These are phyloP conservation scores for Tetrapisispora fleetii DNA, from an alignment of 805 yeast species.

Conservation along the genomic window DNA sequence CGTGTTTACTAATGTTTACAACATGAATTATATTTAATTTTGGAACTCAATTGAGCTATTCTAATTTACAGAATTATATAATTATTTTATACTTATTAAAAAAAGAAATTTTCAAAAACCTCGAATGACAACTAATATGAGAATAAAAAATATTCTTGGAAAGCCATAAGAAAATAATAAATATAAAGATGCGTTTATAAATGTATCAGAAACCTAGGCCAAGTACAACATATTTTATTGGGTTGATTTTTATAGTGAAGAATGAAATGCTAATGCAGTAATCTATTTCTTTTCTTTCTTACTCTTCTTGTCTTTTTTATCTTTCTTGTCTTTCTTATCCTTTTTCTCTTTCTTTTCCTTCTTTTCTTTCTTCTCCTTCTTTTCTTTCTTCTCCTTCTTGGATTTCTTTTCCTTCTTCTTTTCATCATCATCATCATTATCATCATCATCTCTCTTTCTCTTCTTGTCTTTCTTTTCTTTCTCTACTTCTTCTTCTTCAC, in stretches of 20 bases:
- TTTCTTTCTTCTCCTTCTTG: background rate
- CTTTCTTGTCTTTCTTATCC: too few species aligned
- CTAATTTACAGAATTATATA: slow-evolving; percentile 17
- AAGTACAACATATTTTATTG: background rate
- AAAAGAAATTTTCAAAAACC: background rate
- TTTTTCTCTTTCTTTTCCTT: background rate
- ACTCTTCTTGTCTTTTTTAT: slow-evolving; percentile 26
- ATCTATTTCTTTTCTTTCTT: slow-evolving; percentile 27
- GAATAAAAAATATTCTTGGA: background rate
- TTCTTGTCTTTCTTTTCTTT: slow-evolving; percentile 5
- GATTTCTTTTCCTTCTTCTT: slow-evolving; percentile 1
- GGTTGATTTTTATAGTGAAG: background rate
- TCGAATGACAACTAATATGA: background rate
- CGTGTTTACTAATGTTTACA: background rate
- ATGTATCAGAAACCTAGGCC: background rate
- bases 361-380: slow-evolving; percentile 17
- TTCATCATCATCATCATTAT: slow-evolving; percentile 22
- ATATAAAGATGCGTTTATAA: background rate
- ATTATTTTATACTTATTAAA: background rate
- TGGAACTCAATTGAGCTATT: slow-evolving; percentile 1
- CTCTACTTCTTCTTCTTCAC: slow-evolving; percentile 28
- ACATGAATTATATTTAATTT: background rate
- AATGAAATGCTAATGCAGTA: background rate
- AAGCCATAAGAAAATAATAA: background rate
- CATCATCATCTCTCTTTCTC: slow-evolving; percentile 45